Base-by-base conservation (phyloP, 768 basidiomycete genomes). In the Cystofilobasidium bisporidii region DNA sequence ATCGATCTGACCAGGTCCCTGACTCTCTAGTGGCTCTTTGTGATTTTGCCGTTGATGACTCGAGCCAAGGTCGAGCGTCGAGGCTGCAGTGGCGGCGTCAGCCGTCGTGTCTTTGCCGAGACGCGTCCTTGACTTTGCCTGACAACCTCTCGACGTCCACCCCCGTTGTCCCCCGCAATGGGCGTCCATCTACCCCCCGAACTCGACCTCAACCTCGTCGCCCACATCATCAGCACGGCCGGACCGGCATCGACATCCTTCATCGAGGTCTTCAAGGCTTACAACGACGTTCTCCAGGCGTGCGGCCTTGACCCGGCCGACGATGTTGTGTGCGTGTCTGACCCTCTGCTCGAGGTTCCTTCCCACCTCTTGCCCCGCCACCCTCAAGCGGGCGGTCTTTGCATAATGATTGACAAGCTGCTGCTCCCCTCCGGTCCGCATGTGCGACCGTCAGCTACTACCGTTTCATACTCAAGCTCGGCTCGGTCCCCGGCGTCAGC, bases 191-290 rank as follows among this genome's bases (percentile, higher is more conserved):
- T 22, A 15, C 17, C 53, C 10, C 28, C 53, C 26, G 53, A 56
- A 30, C 53, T 56, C 53, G 30, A 56, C 53, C 53, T 56, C 18
- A 17, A 32, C 20, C 63, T 64, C 22, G 26, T 92, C 55, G 87
- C 91, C 71, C 82, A 83, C 28, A 86, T 92, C 17, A 83, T 92
- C 32, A 74, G 79, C 67, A 84, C 86, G 62, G 88, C 87, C 50
- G 81, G 85, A 8, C 79, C 83, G 11, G 78, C 81, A 12, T 86
- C 88, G 20, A 87, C 87, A 5, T 87, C 87, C 0, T 91, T 91
- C 73, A 80, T 88, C 45, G 82, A 83, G 6, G 83, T 90, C n/a
- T 85, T 89, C 80, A 89, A 87, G 74, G 87, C 89, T 0, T 91
- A 92, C 77, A 88, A 86, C 73, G 85, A 87, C 65, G 83, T 90